Evolutionary conservation across 208 protist genomes (phyloP).

Genomic region (Borovskyia barvae): DNA sequence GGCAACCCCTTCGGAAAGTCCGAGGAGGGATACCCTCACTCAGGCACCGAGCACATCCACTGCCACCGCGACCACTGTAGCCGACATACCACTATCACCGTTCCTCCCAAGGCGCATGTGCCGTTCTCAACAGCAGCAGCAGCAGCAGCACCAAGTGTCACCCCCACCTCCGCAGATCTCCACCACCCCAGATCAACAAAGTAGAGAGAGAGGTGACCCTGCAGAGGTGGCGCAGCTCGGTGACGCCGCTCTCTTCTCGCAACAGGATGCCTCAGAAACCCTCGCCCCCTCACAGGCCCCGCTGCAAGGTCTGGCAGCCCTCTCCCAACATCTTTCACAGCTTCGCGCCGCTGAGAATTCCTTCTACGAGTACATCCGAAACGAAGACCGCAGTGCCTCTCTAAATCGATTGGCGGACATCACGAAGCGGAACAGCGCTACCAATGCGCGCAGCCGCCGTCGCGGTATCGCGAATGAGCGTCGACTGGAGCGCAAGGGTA

Average conservation of each 20-base stretch:
- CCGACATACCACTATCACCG: slow-evolving; percentile 20
- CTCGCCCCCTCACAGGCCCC: neutral
- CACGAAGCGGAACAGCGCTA: slow-evolving; percentile 52
- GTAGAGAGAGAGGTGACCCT: neutral
- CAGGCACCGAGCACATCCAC: too few relatives aligned
- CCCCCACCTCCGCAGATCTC: neutral
- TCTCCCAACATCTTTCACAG: slow-evolving; percentile 37
- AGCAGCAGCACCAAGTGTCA: neutral
- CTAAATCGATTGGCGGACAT: slow-evolving; percentile 58
- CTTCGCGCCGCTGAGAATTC: slow-evolving; percentile 32
- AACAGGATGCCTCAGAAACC: slow-evolving; percentile 5
- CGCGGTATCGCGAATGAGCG: slow-evolving; percentile 68
- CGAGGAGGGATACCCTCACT: neutral
- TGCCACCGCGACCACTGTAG: neutral
- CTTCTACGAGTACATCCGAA: slow-evolving; percentile 66
- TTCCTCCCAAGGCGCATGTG: slow-evolving; percentile 27
- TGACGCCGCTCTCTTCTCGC: neutral
- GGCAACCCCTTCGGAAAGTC: too few relatives aligned
- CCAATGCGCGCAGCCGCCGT: slow-evolving; percentile 47
- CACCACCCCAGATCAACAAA: too few relatives aligned
- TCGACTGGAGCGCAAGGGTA: slow-evolving; percentile 48
- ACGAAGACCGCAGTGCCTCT: slow-evolving; percentile 54
- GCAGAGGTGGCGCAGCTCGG: neutral
- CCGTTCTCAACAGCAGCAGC: slow-evolving; percentile 16
- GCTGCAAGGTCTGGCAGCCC: neutral